Conservation (phyloP, 2,329 filamentous ascomycete genomes). For the Lizonia empirigonia region DNA sequence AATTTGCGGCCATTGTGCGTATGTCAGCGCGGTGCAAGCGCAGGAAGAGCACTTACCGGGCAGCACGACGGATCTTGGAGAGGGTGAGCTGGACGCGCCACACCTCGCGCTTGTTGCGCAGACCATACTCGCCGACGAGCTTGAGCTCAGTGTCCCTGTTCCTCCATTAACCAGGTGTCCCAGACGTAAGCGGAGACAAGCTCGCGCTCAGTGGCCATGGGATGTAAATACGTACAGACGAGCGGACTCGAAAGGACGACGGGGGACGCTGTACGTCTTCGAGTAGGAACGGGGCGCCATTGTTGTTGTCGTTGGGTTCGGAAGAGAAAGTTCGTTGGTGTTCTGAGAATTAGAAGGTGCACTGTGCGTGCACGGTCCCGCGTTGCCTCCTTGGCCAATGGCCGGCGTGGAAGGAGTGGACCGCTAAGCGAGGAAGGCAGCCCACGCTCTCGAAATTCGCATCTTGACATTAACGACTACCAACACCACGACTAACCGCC, state of each 20-base stretch:
- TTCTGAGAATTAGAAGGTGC: constrained; percentile 15
- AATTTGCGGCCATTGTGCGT: constrained; percentile 15
- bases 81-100: constrained; percentile 99
- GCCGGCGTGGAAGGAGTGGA: constrained; percentile 9
- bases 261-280: constrained; percentile 99
- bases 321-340: constrained; percentile 28
- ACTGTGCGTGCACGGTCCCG: constrained; percentile 14
- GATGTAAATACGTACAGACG: constrained; percentile 84
- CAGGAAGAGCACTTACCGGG: constrained; percentile 71
- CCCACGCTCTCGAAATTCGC: constrained; percentile 15
- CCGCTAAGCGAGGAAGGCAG: constrained; percentile 18
- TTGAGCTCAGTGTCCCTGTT: constrained; percentile 98
- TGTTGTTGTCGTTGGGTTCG: constrained; percentile 44
- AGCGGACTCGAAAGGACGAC: constrained; percentile 98
- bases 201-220: constrained; percentile 96
- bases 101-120: constrained; percentile 99
- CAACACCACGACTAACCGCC: constrained; percentile 15
- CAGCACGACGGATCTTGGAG: constrained; percentile 99
- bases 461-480: neutral
- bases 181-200: constrained; percentile 97
- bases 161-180: constrained; percentile 68
- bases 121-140: constrained; percentile 99
- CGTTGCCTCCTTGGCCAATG: constrained; percentile 4
- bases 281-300: constrained; percentile 75
- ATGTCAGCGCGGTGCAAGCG: constrained; percentile 15